Percentiles rank a stretch among this genome's conserved stretches.
phyloP scores from a whole-genome alignment of 768 basidiomycete genomes.

The Lactifluus volemus region DNA sequence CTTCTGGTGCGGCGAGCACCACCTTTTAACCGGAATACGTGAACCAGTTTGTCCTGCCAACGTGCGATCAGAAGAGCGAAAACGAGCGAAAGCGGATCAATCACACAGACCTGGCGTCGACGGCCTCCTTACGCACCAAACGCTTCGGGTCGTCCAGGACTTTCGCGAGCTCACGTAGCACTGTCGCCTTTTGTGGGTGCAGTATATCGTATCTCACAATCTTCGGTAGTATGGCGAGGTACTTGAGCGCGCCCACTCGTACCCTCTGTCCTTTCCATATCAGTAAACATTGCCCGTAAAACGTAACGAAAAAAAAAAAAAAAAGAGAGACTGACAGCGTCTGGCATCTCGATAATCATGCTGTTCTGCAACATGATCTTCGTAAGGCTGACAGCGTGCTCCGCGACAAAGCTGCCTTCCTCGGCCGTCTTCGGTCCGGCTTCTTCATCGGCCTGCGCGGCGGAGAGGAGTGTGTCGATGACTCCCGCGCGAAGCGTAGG shows the following conservation, averaged over 20 bases:
- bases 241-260: slow-evolving; percentile 64
- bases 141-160: slow-evolving; percentile 87
- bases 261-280: slow-evolving; percentile 46
- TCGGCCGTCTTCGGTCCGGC: slow-evolving; percentile 25
- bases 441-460: slow-evolving; percentile 50
- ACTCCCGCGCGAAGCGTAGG: slow-evolving; percentile 66
- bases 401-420: slow-evolving; percentile 39
- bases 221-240: slow-evolving; percentile 63
- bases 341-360: slow-evolving; percentile 40
- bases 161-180: slow-evolving; percentile 66
- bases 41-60: slow-evolving; percentile 13
- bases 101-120: slow-evolving; percentile 52
- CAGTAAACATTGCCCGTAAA: not conserved
- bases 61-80: not conserved
- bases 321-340: slow-evolving; percentile 36
- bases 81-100: not conserved
- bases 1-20: not conserved
- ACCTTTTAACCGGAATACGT: slow-evolving; percentile 14
- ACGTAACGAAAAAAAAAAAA: not conserved
- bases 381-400: slow-evolving; percentile 66
- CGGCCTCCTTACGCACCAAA: slow-evolving; percentile 78
- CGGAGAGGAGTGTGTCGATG: slow-evolving; percentile 67
- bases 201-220: slow-evolving; percentile 76
- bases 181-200: slow-evolving; percentile 66
- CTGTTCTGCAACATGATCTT: slow-evolving; percentile 62